Base-by-base conservation (phyloP, 2,329 filamentous ascomycete species). In the Penicillium decumbens region DNA sequence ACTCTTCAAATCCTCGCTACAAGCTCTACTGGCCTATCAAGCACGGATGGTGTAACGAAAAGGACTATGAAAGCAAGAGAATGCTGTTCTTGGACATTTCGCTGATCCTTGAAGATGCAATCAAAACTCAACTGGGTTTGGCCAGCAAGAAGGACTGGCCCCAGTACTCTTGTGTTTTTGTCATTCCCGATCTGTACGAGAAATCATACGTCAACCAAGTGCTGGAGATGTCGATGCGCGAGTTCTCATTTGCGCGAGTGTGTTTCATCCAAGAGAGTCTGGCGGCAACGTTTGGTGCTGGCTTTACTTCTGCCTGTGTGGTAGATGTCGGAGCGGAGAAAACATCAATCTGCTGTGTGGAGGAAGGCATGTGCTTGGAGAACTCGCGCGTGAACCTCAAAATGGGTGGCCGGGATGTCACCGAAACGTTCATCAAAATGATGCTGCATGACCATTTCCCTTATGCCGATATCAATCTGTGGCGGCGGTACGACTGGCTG, bases 241-340 rank as follows among this genome's bases (percentile, higher is more conserved):
- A 92, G 73, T 93, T 96, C 64, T 87, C 90, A 49, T 95, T 98
- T 66, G 87, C 82, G 55, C 84, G 87, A 48, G 84, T 96, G 42
- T 95, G 88, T 67, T 95, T 98, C 65, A 90, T 97, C 51, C 93
- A 98, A 69, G 93, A 98, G 72, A 95, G 90, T 64, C 82, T 97
- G 65, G 91, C 92, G 0, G 92, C 91, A 3, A 93, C 90, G 0
- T 98, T 95, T 67, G 93, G 93, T 10, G 93, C 92, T 3, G 93
- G 93, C 6, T 96, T 95, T 65, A 95, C 91, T 0, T 89, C 88
- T 54, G 88, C 89, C 18, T 98, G 93, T 61, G 90, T 98, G 48
- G 90, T 98, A 9, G 93, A 98, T 66, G 87, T 98, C 49, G 93
- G 93, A 10, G 92, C 93, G 0, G 90, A 97, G 67, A 98, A 98